Percentiles rank a stretch among this genome's conserved stretches.
phyloP scores from a whole-genome alignment of 2,329 filamentous ascomycete species.

The Ascochyta fabae region DNA sequence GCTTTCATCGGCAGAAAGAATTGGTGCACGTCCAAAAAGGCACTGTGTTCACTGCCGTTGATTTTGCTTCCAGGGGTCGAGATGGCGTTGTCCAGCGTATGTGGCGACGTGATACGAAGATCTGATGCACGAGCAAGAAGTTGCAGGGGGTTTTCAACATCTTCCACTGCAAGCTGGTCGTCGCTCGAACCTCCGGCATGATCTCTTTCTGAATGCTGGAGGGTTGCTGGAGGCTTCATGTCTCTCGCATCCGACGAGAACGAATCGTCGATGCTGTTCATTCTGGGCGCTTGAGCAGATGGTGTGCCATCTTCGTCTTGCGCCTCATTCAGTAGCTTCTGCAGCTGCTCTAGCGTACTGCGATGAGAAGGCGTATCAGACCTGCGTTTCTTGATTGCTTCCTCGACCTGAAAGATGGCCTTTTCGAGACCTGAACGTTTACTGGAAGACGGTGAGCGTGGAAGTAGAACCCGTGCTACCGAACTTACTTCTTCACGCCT shows the following conservation, averaged over 20 bases:
- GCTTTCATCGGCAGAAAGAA: slow-evolving; percentile 73
- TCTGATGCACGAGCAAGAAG: slow-evolving; percentile 75
- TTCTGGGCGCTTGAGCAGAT: background rate
- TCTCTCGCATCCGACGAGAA: slow-evolving; percentile 4
- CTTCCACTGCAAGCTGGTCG: slow-evolving; percentile 63
- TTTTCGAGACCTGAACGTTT: slow-evolving; percentile 78
- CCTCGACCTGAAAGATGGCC: slow-evolving; percentile 75
- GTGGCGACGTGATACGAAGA: slow-evolving; percentile 61
- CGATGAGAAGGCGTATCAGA: slow-evolving; percentile 30
- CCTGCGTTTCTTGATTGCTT: slow-evolving; percentile 58
- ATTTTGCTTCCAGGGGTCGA: slow-evolving; percentile 38
- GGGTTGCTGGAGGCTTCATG: slow-evolving; percentile 22
- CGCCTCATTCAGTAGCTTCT: slow-evolving; percentile 59
- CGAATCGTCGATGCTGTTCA: slow-evolving; percentile 10
- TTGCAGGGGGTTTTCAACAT: slow-evolving; percentile 77
- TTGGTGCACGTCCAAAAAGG: slow-evolving; percentile 61
- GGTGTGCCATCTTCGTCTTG: slow-evolving; percentile 39
- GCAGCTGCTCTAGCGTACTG: slow-evolving; percentile 47
- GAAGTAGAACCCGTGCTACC: background rate
- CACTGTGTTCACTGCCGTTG: slow-evolving; percentile 44
- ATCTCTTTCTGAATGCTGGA: slow-evolving; percentile 29
- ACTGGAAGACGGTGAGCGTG: slow-evolving; percentile 50
- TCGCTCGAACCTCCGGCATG: slow-evolving; percentile 42
- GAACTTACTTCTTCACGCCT: slow-evolving; percentile 73
- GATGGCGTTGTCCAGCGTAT: slow-evolving; percentile 27